Conservation (phyloP, 163 green algal species). For the Scenedesmus sp. region DNA sequence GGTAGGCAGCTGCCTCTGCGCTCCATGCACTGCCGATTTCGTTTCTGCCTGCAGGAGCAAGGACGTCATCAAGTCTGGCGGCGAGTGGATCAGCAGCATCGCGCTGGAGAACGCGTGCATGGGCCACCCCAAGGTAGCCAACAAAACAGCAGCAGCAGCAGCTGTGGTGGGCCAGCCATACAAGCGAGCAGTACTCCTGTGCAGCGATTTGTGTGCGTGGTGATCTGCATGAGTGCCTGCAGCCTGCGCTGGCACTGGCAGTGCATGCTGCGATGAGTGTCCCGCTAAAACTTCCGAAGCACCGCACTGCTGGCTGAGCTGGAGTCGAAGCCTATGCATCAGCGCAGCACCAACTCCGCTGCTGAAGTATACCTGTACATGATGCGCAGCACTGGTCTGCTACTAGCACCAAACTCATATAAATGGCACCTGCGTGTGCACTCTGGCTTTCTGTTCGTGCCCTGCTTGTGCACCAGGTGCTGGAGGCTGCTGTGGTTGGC, state of each 20-base stretch:
- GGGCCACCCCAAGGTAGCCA: conserved; percentile 41
- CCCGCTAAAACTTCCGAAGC: too few species aligned
- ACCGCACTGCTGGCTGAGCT: too few species aligned
- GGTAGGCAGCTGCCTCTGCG: not conserved
- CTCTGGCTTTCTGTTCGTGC: not conserved
- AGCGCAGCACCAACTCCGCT: too few species aligned
- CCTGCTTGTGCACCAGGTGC: conserved; percentile 19
- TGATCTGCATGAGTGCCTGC: too few species aligned
- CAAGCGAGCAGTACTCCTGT: too few species aligned
- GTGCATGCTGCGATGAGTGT: too few species aligned
- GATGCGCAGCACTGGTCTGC: too few species aligned
- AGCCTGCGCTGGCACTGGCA: too few species aligned
- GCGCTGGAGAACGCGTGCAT: conserved; percentile 48
- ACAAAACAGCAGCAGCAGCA: not conserved
- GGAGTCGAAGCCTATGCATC: too few species aligned
- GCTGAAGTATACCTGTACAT: too few species aligned
- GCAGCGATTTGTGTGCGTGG: too few species aligned
- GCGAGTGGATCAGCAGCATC: conserved; percentile 93
- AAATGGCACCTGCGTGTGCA: not conserved
- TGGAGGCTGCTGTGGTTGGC: conserved; percentile 79
- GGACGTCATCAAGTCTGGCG: conserved; percentile 87
- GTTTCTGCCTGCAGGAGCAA: conserved; percentile 60
- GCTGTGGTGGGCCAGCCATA: not conserved
- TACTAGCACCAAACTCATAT: not conserved
- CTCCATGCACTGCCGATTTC: not conserved